phyloP scores from a whole-genome alignment of 257 asterid species.

The Ilex asprella region DNA sequence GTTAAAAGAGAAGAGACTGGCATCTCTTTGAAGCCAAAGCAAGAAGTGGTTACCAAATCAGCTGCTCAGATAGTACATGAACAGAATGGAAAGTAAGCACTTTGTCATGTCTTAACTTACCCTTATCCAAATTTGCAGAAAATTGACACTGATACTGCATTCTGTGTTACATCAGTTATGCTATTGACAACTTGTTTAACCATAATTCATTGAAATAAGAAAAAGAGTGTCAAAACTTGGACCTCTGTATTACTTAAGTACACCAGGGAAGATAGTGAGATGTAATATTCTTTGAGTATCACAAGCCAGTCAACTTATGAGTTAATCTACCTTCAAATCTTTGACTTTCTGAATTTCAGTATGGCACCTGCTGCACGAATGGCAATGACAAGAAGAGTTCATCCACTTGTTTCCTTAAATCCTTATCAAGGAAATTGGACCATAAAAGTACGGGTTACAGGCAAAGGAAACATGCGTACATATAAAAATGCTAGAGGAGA shows the following conservation, averaged over 20 bases:
- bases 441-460: slow-evolving; percentile 73
- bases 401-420: slow-evolving; percentile 82
- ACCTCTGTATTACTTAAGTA: background rate
- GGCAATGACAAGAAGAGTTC: slow-evolving; percentile 82
- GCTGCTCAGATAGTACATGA: slow-evolving; percentile 81
- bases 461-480: slow-evolving; percentile 68
- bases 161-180: background rate
- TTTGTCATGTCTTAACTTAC: background rate
- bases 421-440: slow-evolving; percentile 97
- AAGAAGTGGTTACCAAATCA: slow-evolving; percentile 58
- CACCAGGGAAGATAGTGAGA: too few relatives aligned
- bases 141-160: background rate
- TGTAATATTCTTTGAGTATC: too few relatives aligned
- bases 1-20: slow-evolving; percentile 25
- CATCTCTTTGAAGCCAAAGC: slow-evolving; percentile 55
- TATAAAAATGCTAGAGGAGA: slow-evolving; percentile 85
- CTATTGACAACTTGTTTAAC: too few relatives aligned
- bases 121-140: too few relatives aligned
- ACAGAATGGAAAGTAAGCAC: slow-evolving; percentile 68
- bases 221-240: too few relatives aligned
- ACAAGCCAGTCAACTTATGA: background rate
- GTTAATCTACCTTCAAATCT: background rate
- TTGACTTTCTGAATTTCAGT: slow-evolving; percentile 31
- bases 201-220: too few relatives aligned
- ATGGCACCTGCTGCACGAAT: slow-evolving; percentile 70